Evolutionary conservation across 176 grass and related monocot genomes (phyloP), one percentile per base, ranked within the genome.

Genomic region (Juncus effusus): DNA sequence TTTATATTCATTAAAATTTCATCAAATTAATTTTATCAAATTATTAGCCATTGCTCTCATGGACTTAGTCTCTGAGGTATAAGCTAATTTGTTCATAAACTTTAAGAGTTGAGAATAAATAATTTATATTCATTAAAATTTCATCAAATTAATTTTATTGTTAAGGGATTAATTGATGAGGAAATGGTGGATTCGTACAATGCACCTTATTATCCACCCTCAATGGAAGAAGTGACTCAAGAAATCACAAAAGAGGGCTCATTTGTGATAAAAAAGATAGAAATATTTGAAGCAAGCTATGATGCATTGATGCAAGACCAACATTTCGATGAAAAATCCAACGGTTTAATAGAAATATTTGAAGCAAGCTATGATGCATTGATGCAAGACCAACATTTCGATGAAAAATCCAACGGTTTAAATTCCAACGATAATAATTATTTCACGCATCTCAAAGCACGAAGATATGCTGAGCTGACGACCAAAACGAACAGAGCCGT

Each of bases 151-250:
- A 7, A 60, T 55, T 47, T 47, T 51, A 38, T 51, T 45, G n/a
- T 53, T 3, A 64, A 68, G 79, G 81, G 81, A 3, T 54, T 82
- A 36, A 61, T 82, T 55, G 79, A 82, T 28, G 79, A 74, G 73
- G 72, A 70, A 15, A 68, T 42, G 67, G 76, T 85, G 3, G 76
- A 77, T 19, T 12, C 62, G 1, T 90, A 85, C 76, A 64, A 85
- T 62, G 76, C 52, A 12, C 87, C 87, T 7, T 82, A 41, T 70
- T 90, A 85, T 64, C 2, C 37, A 38, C 87, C 87, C 2, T 83
- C 82, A 14, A 14, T 59, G 5, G 67, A 82, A 40, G 87, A 90
- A 62, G 50, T 90, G 40, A 62, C 47, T 51, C 36, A 63, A 57
- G 69, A 19, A 59, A 39, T 90, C 45, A 38, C 15, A 36, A 61